phyloP scores from a whole-genome alignment of 73 alveolate genomes.

The Paramecium bursaria region DNA sequence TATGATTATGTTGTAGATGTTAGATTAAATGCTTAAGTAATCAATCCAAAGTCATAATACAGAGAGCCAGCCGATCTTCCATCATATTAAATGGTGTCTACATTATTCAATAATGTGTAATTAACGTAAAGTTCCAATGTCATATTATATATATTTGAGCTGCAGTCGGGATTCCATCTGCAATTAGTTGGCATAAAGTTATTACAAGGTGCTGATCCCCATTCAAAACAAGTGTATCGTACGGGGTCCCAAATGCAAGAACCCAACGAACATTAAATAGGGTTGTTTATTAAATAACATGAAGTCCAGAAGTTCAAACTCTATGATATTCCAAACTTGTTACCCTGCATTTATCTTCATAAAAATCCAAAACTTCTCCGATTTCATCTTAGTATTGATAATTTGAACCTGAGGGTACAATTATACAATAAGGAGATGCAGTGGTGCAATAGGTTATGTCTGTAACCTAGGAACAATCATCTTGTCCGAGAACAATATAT shows the following conservation, averaged over 20 bases:
- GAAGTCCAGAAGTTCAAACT: constrained; percentile 9
- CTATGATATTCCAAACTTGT: constrained; percentile 7
- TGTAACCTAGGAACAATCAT: too few species aligned
- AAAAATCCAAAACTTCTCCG: constrained; percentile 15
- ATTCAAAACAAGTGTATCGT: constrained; percentile 17
- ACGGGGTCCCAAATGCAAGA: constrained; percentile 55
- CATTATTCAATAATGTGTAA: constrained; percentile 32
- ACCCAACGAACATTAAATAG: not conserved
- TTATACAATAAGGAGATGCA: too few species aligned
- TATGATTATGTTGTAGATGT: not conserved
- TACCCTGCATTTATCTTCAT: constrained; percentile 41
- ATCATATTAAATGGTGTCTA: not conserved
- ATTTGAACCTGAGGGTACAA: too few species aligned
- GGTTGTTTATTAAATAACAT: constrained; percentile 1
- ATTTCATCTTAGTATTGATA: too few species aligned
- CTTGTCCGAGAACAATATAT: too few species aligned
- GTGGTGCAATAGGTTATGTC: too few species aligned
- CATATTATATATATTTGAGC: not conserved
- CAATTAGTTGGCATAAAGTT: not conserved
- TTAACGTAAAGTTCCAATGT: not conserved
- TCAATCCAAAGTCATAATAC: constrained; percentile 45
- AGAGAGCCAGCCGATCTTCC: constrained; percentile 30
- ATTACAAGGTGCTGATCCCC: constrained; percentile 37
- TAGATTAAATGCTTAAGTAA: not conserved
- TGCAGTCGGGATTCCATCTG: constrained; percentile 33